Evolutionary conservation across 495 filamentous ascomycete genomes (phyloP).

Genomic region (Mytilinidion resinicola): DNA sequence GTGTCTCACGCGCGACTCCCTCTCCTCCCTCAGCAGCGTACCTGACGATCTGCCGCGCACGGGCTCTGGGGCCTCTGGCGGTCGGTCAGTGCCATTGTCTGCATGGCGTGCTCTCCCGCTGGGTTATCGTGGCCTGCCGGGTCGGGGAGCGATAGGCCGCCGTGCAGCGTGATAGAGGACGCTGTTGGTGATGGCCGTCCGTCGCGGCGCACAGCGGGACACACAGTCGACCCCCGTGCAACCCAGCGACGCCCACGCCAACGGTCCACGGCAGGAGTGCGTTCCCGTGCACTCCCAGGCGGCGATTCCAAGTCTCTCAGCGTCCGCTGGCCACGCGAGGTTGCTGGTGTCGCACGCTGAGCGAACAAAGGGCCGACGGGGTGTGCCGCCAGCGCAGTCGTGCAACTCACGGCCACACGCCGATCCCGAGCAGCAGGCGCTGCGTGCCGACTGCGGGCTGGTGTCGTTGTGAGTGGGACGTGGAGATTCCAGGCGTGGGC

Average conservation of each 20-base stretch:
- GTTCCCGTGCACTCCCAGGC: background rate
- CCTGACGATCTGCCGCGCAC: too few relatives aligned
- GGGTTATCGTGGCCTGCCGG: conserved; percentile 17
- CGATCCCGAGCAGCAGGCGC: background rate
- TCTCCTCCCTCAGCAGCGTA: too few relatives aligned
- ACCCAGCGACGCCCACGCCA: background rate
- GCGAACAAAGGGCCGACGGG: background rate
- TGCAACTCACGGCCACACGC: background rate
- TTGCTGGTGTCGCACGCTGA: background rate
- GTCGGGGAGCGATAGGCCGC: conserved; percentile 9
- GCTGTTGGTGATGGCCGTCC: background rate
- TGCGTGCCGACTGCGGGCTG: too few relatives aligned
- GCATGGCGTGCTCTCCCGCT: background rate
- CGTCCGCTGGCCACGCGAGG: conserved; percentile 3
- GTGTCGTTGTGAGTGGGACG: too few relatives aligned
- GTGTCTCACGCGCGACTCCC: too few relatives aligned
- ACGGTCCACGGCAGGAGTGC: background rate
- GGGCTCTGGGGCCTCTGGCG: background rate
- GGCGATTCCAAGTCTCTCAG: background rate
- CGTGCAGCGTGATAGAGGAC: background rate
- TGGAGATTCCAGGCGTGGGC: too few relatives aligned
- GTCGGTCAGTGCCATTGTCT: background rate
- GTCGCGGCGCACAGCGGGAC: background rate
- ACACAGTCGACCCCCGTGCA: background rate
- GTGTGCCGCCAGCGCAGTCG: background rate